These are phyloP conservation scores for Earliella scabrosa DNA, from an alignment of 1,284 basidiomycete species.

Conservation along the genomic window DNA sequence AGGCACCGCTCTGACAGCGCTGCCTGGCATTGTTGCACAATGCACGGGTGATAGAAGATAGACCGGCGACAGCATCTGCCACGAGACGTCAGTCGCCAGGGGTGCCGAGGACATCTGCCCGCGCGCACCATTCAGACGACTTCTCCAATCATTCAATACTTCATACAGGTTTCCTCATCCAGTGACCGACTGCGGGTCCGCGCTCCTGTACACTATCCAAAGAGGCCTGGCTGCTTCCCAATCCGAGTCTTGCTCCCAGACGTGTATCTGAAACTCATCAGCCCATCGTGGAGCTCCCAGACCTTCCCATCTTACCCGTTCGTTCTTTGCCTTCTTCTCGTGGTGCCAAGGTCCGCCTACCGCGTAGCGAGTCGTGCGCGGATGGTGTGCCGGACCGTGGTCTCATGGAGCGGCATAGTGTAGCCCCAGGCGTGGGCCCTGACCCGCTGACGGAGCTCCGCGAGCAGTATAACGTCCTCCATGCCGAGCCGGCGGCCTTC, in stretches of 20 bases:
- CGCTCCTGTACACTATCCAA: not conserved
- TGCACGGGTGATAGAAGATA: not conserved
- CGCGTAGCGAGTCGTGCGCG: not conserved
- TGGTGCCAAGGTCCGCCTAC: not conserved
- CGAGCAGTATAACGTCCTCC: constrained; percentile 26
- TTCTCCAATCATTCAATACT: too few species aligned
- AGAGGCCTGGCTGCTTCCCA: not conserved
- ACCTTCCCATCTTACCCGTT: too few species aligned
- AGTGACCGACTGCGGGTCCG: too few species aligned
- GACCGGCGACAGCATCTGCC: constrained; percentile 1
- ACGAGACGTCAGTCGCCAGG: not conserved
- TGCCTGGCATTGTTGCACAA: not conserved
- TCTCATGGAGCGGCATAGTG: constrained; percentile 1
- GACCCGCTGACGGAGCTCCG: constrained; percentile 20
- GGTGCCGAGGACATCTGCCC: not conserved
- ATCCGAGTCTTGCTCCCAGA: not conserved
- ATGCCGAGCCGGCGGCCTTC: constrained; percentile 30
- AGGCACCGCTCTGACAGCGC: not conserved
- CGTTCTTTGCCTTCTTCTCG: too few species aligned
- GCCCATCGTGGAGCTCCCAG: too few species aligned
- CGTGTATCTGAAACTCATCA: not conserved
- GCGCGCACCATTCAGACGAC: not conserved
- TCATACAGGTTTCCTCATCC: too few species aligned
- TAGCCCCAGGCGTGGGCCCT: not conserved
- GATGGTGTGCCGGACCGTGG: constrained; percentile 8